These are phyloP conservation scores for Trichosporon ovoides DNA, from an alignment of 1,284 basidiomycete species.

Conservation along the genomic window DNA sequence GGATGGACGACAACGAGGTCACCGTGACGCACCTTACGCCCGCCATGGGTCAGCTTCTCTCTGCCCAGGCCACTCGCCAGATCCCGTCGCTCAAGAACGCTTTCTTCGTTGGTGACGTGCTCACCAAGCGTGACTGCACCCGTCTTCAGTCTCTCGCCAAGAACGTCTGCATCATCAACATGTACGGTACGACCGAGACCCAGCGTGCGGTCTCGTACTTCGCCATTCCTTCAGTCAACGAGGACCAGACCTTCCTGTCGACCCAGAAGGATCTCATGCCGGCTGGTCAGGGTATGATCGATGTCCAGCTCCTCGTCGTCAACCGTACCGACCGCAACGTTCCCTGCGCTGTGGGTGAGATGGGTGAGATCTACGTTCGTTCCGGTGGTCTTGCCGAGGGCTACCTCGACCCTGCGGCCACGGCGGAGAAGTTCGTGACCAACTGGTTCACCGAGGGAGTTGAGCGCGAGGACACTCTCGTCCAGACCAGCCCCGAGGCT, in stretches of 20 bases:
- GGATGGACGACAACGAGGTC: conserved; percentile 90
- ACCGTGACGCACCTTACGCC: conserved; percentile 96
- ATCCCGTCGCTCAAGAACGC: conserved; percentile 85
- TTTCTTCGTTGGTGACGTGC: conserved; percentile 98
- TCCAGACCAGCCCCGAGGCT: conserved; percentile 59
- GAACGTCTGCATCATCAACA: conserved; percentile 95
- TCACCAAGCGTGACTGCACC: conserved; percentile 96
- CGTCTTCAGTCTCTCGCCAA: conserved; percentile 88
- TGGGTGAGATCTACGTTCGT: conserved; percentile 98
- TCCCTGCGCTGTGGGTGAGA: conserved; percentile 90
- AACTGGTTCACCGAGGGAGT: conserved; percentile 77
- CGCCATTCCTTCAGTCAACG: conserved; percentile 77
- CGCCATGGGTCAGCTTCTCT: conserved; percentile 98
- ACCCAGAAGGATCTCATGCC: conserved; percentile 98
- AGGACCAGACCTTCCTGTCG: conserved; percentile 82
- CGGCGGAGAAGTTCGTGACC: conserved; percentile 80
- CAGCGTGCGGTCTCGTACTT: conserved; percentile 99
- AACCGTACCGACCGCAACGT: conserved; percentile 85
- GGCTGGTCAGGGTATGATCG: conserved; percentile 94
- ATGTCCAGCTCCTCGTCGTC: conserved; percentile 95
- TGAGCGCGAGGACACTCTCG: conserved; percentile 65
- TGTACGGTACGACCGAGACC: conserved; percentile 99
- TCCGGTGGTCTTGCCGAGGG: conserved; percentile 95
- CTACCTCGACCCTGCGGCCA: conserved; percentile 80
- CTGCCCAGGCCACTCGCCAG: conserved; percentile 84